Evolutionary conservation across 768 basidiomycete genomes (phyloP).

Genomic region (Pleurotus giganteus): DNA sequence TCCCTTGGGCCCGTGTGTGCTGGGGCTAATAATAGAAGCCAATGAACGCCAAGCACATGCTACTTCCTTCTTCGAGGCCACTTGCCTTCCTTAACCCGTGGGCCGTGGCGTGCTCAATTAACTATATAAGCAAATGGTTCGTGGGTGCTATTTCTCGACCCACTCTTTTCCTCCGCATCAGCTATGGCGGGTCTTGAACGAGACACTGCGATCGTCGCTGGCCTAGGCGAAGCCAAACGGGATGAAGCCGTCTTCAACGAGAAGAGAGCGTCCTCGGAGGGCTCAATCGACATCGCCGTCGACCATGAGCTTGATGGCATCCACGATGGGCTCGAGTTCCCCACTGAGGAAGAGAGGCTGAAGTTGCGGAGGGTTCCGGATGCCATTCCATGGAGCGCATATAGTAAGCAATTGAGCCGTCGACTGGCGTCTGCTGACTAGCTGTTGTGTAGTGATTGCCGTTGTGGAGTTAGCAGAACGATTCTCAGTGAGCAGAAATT

Average conservation of each 20-base stretch:
- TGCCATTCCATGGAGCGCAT: conserved; percentile 54
- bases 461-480: conserved; percentile 70
- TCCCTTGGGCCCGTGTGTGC: too few relatives aligned
- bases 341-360: conserved; percentile 56
- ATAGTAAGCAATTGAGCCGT: conserved; percentile 30
- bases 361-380: conserved; percentile 65
- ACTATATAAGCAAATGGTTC: neutral
- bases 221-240: conserved; percentile 5
- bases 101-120: neutral
- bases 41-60: neutral
- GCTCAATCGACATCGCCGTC: neutral
- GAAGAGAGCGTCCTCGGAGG: conserved; percentile 1
- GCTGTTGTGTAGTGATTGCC: conserved; percentile 46
- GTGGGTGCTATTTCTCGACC: neutral
- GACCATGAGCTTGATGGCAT: conserved; percentile 23
- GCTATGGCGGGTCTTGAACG: conserved; percentile 14
- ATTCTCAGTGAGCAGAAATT: conserved; percentile 51
- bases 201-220: conserved; percentile 12
- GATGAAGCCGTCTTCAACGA: conserved; percentile 8
- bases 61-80: neutral
- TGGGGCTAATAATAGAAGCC: neutral
- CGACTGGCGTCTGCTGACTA: neutral
- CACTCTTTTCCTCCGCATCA: neutral
- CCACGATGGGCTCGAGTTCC: conserved; percentile 58
- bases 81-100: neutral